phyloP scores from a whole-genome alignment of 768 basidiomycete species.

The Galerina marginata region DNA sequence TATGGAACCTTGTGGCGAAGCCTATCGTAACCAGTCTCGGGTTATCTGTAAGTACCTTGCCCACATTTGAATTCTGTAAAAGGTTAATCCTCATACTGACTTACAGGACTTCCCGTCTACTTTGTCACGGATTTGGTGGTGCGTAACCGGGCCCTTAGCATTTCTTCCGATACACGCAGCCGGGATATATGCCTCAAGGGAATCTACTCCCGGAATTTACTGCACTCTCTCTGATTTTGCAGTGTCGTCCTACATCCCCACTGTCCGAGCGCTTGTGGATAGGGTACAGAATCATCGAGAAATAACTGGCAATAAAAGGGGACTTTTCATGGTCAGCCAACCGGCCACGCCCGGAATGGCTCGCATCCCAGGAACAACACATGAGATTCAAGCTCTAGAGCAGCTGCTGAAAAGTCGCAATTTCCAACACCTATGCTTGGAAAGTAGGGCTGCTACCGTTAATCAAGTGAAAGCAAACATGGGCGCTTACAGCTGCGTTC shows the following conservation, averaged over 20 bases:
- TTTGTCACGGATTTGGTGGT: conserved; percentile 16
- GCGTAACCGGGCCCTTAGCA: conserved; percentile 12
- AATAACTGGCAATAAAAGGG: background rate
- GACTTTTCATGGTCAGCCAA: conserved; percentile 9
- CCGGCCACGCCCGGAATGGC: conserved; percentile 1
- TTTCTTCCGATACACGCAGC: conserved; percentile 18
- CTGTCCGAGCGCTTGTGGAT: conserved; percentile 2
- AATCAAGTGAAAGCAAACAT: background rate
- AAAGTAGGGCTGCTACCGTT: background rate
- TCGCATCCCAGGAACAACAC: conserved; percentile 6
- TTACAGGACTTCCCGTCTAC: background rate
- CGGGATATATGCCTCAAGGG: background rate
- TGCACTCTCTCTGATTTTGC: conserved; percentile 6
- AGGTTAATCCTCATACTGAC: background rate
- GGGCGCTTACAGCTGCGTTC: background rate
- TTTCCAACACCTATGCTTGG: background rate
- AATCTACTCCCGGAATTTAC: background rate
- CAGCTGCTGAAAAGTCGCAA: background rate
- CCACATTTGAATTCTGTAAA: conserved; percentile 4
- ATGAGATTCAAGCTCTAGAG: conserved; percentile 7
- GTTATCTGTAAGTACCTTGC: conserved; percentile 13
- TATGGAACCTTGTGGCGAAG: no score
- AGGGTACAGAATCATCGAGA: background rate
- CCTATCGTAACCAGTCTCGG: no score
- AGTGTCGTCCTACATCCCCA: conserved; percentile 17